Evolutionary conservation across 768 basidiomycete species (phyloP), one percentile per base, ranked within the genome.

Genomic region (Leccinum arenicola): DNA sequence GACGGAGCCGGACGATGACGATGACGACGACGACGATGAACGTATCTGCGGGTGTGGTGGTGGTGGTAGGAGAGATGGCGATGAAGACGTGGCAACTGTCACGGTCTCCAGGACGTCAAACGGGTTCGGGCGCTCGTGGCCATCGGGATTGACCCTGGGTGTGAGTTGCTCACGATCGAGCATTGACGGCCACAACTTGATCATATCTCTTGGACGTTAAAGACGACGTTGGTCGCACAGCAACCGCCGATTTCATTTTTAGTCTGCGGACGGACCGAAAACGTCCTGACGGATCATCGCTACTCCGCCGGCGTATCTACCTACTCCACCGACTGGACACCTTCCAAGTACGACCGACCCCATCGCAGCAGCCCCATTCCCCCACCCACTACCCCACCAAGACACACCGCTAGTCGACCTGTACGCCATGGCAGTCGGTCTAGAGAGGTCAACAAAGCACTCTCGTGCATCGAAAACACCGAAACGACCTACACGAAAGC

Each of bases 151-250:
- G 11, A 81, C 79, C 56, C 79, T 80, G 38, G 89, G 87, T 0
- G 88, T 92, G 54, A 82, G 76, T 66, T 84, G 84, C 66, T 85
- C 43, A 10, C 43, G 43, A 17, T 45, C 86, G 54, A 70, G 71
- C 62, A 73, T 71, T 56, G 68, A 69, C 52, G 85, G 82, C 90
- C 90, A 88, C 61, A 90, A 76, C 68, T 84, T 87, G 64, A 91
- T 77, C 85, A 90, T 88, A 56, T 73, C 70, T 62, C 69, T 71
- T 73, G 11, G 66, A 31, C 31, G 21, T 60, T 31, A 19, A 56
- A n/a, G 53, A 3, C 48, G 50, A 45, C 52, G 60, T 27, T 58
- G 64, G 60, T 64, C n/a, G 60, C 19, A 31, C 38, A 11, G 29
- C 40, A 49, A 66, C 36, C 35, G 57, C n/a, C 51, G 62, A 52